Percentiles rank a stretch among this genome's conserved stretches.
These are phyloP conservation scores for Rutidosis leptorrhynchoides DNA, from an alignment of 129 eudicot genomes.

Conservation along the genomic window DNA sequence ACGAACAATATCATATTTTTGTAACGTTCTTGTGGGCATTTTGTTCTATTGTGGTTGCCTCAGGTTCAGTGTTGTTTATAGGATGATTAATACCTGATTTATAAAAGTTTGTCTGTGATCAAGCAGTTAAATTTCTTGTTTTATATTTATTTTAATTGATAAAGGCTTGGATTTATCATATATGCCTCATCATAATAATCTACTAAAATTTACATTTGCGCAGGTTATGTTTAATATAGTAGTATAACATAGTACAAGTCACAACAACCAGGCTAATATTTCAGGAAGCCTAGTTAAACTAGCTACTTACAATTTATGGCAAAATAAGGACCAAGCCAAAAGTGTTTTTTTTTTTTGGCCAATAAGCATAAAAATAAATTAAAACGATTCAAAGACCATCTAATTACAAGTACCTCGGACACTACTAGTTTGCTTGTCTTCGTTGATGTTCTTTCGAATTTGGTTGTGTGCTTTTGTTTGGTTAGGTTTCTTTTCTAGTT, in stretches of 20 bases:
- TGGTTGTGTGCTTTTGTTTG: too few relatives aligned
- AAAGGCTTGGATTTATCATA: not conserved
- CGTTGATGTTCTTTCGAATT: too few relatives aligned
- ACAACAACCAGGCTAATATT: not conserved
- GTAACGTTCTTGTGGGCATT: slow-evolving; percentile 14
- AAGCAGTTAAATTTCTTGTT: not conserved
- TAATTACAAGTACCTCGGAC: too few relatives aligned
- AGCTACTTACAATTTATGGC: too few relatives aligned
- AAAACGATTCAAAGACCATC: too few relatives aligned
- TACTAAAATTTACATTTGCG: not conserved
- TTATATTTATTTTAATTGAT: not conserved
- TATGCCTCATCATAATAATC: not conserved
- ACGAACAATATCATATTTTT: slow-evolving; percentile 15
- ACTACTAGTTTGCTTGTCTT: too few relatives aligned
- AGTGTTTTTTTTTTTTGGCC: too few relatives aligned
- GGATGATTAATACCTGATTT: slow-evolving; percentile 10
- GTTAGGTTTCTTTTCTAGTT: too few relatives aligned
- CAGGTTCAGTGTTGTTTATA: slow-evolving; percentile 25
- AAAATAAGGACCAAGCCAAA: too few relatives aligned
- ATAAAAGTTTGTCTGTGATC: not conserved
- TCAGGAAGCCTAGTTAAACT: too few relatives aligned
- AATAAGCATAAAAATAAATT: too few relatives aligned
- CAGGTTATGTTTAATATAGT: not conserved
- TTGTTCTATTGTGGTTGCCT: slow-evolving; percentile 23
- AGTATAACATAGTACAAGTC: not conserved